Conservation (phyloP, 2,329 filamentous ascomycete genomes). For the Microcera coccophila region DNA sequence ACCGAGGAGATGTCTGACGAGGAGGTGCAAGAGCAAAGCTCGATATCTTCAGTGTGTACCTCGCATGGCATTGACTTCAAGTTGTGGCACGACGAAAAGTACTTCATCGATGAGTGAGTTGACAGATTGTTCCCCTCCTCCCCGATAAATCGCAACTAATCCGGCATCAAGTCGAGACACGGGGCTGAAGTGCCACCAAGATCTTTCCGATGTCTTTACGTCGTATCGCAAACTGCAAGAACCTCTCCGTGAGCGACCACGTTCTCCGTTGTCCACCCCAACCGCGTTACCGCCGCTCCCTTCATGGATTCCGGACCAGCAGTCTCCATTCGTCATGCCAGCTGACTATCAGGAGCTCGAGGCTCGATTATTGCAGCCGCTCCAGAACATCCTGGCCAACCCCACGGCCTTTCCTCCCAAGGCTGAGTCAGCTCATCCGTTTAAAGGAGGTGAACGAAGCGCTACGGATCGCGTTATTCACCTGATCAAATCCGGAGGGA, state of each 20-base stretch:
- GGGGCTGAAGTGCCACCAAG: conserved; percentile 50
- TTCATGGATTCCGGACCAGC: conserved; percentile 53
- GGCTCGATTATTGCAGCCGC: conserved; percentile 52
- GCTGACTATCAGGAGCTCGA: conserved; percentile 50
- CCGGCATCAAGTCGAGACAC: conserved; percentile 56
- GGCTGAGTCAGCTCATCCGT: conserved; percentile 59
- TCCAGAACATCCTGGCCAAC: conserved; percentile 49
- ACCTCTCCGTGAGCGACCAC: conserved; percentile 62
- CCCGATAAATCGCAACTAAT: conserved; percentile 13
- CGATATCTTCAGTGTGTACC: conserved; percentile 51
- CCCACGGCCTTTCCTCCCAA: conserved; percentile 51
- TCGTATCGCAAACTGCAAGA: conserved; percentile 70
- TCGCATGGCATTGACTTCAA: conserved; percentile 56
- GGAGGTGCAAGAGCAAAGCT: conserved; percentile 61
- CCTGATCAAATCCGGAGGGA: conserved; percentile 57
- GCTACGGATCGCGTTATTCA: conserved; percentile 57
- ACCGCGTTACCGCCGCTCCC: conserved; percentile 45
- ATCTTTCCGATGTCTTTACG: conserved; percentile 73
- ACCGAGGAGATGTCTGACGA: conserved; percentile 66
- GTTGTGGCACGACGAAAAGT: conserved; percentile 71
- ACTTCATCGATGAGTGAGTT: conserved; percentile 72
- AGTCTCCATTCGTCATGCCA: conserved; percentile 61
- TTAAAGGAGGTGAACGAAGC: conserved; percentile 61
- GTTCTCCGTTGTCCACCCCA: conserved; percentile 53
- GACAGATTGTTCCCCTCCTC: not conserved